Percentiles rank a stretch among this genome's conserved stretches.
Evolutionary conservation across 2,329 filamentous ascomycete species (phyloP).

Genomic region (Gliomastix tumulicola): DNA sequence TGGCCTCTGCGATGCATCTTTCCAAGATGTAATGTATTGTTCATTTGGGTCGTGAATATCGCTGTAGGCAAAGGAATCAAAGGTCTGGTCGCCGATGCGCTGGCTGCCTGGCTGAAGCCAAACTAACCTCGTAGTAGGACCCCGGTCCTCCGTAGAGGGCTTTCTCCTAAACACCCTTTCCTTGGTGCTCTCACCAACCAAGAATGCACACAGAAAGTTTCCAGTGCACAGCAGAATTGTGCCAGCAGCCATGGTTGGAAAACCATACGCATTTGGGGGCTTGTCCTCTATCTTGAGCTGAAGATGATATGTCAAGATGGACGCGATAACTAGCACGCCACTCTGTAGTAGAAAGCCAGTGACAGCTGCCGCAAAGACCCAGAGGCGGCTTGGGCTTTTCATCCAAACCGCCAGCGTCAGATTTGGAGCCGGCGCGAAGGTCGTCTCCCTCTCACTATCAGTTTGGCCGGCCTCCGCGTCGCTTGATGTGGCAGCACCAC

Average conservation of each 20-base stretch:
- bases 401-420: background rate
- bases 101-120: conserved; percentile 14
- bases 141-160: background rate
- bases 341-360: background rate
- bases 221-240: background rate
- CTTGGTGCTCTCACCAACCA: background rate
- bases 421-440: background rate
- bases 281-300: background rate
- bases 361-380: background rate
- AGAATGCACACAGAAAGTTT: background rate
- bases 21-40: conserved; percentile 5
- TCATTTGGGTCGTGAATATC: conserved; percentile 4
- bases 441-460: too few species aligned
- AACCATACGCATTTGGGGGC: background rate
- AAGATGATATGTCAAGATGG: background rate
- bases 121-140: too few species aligned
- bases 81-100: conserved; percentile 13
- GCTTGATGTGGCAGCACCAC: background rate
- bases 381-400: background rate
- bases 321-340: background rate
- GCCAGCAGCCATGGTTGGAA: background rate
- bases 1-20: background rate
- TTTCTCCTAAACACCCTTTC: background rate
- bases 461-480: background rate
- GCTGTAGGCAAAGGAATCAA: conserved; percentile 11